Evolutionary conservation across 2,329 filamentous ascomycete species (phyloP).

Genomic region (Fusarium denticulatum): DNA sequence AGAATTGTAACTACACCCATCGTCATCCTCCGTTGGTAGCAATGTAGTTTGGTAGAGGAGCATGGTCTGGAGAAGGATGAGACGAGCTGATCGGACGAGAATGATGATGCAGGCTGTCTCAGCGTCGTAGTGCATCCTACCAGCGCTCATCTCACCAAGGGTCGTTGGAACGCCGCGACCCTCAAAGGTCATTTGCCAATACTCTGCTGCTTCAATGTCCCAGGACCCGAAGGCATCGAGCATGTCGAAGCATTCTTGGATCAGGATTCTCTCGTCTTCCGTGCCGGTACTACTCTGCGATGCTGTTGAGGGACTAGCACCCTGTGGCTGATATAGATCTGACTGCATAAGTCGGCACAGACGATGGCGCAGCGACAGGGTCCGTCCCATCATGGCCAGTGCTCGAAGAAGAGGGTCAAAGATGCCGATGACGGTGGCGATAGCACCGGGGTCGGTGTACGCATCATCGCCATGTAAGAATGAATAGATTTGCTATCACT

Average conservation of each 20-base stretch:
- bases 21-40: not conserved
- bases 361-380: conserved; percentile 28
- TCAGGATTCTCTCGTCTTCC: conserved; percentile 10
- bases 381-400: conserved; percentile 46
- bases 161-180: conserved; percentile 41
- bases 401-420: conserved; percentile 47
- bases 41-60: conserved; percentile 39
- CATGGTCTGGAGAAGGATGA: conserved; percentile 46
- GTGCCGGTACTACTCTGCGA: not conserved
- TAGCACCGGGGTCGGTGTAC: conserved; percentile 46
- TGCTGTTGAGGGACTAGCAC: not conserved
- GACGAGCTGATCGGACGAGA: conserved; percentile 44
- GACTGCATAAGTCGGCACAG: conserved; percentile 10
- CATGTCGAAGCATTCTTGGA: conserved; percentile 42
- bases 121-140: conserved; percentile 40
- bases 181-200: conserved; percentile 47
- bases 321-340: not conserved
- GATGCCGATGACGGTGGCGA: conserved; percentile 41
- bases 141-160: conserved; percentile 40
- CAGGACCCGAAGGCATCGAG: conserved; percentile 45
- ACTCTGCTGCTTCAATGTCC: conserved; percentile 45
- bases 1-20: conserved; percentile 7
- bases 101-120: conserved; percentile 49
- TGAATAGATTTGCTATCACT: conserved; percentile 46
- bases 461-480: conserved; percentile 46